These are phyloP conservation scores for Parmelia sp. DNA, from an alignment of 495 filamentous ascomycete species.

Conservation along the genomic window DNA sequence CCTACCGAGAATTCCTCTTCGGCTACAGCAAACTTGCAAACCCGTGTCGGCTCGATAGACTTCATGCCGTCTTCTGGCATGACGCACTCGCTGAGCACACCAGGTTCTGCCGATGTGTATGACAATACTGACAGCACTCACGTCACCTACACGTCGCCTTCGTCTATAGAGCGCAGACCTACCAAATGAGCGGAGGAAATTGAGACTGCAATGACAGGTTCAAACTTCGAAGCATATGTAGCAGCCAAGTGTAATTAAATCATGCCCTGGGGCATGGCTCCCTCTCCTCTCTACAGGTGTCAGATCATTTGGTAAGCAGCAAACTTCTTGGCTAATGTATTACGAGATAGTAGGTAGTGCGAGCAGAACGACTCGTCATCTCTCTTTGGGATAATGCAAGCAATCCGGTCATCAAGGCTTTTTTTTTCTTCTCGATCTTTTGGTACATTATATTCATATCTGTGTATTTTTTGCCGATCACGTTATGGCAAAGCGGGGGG, in stretches of 20 bases:
- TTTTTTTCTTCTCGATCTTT: not conserved
- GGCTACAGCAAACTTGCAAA: slow-evolving; percentile 2
- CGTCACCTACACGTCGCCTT: not conserved
- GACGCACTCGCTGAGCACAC: not conserved
- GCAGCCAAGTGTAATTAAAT: not conserved
- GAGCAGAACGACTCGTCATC: not conserved
- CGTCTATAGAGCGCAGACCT: not conserved
- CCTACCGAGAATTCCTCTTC: not conserved
- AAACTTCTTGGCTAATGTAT: not conserved
- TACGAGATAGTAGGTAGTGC: not conserved
- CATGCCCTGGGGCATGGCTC: not conserved
- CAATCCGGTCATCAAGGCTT: not conserved
- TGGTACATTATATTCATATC: not conserved
- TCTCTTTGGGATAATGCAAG: not conserved
- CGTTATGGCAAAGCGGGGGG: not conserved
- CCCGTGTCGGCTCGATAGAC: not conserved
- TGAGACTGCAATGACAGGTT: not conserved
- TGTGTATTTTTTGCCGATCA: not conserved
- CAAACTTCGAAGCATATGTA: not conserved
- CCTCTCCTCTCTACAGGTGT: not conserved
- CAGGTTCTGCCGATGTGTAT: not conserved
- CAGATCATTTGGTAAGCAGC: not conserved
- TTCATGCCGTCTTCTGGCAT: not conserved
- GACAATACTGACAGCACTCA: not conserved
- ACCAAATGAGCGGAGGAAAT: not conserved